Base-by-base conservation (phyloP, 129 eudicot species). In the Helichrysum umbraculigerum region DNA sequence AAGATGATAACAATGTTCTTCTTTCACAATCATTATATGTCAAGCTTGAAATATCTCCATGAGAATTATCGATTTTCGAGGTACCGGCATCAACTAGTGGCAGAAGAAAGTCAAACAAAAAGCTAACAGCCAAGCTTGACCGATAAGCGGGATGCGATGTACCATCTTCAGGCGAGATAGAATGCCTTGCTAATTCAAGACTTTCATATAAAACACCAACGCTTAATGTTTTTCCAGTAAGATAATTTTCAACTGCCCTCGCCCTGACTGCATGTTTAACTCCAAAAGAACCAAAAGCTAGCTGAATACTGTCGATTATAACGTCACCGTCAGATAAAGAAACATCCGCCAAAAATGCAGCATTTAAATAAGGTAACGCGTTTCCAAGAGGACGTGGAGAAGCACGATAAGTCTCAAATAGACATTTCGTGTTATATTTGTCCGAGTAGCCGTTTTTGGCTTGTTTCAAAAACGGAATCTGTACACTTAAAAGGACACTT, bases 371-470 rank as follows among this genome's bases (percentile, higher is more conserved):
- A 19, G 99, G 82, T 79, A 95, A 83, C 6, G 97, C 89, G 66
- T 91, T 95, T 58, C 99, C 99, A 22, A 91, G 86, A 50, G 97
- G 99, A 39, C 99, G 90, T 51, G 99, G 92, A 57, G 96, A 82
- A 75, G 99, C 94, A 52, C 97, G 90, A 72, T 89, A 91, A 19
- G 94, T 87, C 77, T 95, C 91, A 80, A 95, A 95, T 66, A 84
- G 17, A 54, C 87, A 28, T 66, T 83, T 84, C 34, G 79, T 52
- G 22, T 68, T 69, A 29, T 77, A 66, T 61, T 81, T 44, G 20
- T 66, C 59, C 4, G 84, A 76, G 57, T 74, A 84, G 12, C 84
- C 83, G 37, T 71, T 76, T 67, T 54, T 75, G 16, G 22, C 52
- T 50, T 88, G 73, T 73, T 74, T 71, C 84, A 73, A 69, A 33